Conservation (phyloP, 306 rosid genomes). For the Prunus persica region DNA sequence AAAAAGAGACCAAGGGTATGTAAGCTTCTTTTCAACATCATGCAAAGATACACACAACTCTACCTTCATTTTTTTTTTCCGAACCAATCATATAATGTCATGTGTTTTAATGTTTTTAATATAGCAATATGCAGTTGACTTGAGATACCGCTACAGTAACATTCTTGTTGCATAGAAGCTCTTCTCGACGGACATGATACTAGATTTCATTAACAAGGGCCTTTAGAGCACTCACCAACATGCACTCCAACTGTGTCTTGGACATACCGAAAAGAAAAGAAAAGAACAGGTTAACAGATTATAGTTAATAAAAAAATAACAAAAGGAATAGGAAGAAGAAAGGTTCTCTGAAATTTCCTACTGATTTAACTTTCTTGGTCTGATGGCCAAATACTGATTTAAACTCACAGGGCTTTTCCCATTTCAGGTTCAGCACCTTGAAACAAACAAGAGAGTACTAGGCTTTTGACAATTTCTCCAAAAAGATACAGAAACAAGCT, state of each 20-base stretch:
- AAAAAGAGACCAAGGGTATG: background rate
- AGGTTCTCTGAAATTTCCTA: conserved; percentile 35
- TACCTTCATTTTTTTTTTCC: background rate
- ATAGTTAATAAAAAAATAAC: background rate
- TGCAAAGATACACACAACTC: too few relatives aligned
- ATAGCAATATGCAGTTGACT: too few relatives aligned
- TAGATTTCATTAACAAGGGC: background rate
- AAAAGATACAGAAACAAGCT: conserved; percentile 22
- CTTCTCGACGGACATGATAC: background rate
- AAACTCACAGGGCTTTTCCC: conserved; percentile 12
- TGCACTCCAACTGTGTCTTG: background rate
- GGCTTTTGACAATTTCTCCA: conserved; percentile 32
- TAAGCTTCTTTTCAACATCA: background rate
- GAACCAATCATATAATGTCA: too few relatives aligned
- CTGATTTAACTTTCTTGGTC: conserved; percentile 17
- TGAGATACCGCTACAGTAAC: too few relatives aligned
- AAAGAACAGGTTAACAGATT: background rate
- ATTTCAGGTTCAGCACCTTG: conserved; percentile 28
- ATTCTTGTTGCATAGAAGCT: too few relatives aligned
- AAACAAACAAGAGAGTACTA: conserved; percentile 28
- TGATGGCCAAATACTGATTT: too few relatives aligned
- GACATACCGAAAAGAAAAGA: background rate
- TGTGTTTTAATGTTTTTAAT: too few relatives aligned
- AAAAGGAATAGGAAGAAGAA: conserved; percentile 8
- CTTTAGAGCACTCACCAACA: background rate